These are phyloP conservation scores for Mitosporidium daphniae DNA, from an alignment of 371 early-diverging fungal species.

Conservation along the genomic window DNA sequence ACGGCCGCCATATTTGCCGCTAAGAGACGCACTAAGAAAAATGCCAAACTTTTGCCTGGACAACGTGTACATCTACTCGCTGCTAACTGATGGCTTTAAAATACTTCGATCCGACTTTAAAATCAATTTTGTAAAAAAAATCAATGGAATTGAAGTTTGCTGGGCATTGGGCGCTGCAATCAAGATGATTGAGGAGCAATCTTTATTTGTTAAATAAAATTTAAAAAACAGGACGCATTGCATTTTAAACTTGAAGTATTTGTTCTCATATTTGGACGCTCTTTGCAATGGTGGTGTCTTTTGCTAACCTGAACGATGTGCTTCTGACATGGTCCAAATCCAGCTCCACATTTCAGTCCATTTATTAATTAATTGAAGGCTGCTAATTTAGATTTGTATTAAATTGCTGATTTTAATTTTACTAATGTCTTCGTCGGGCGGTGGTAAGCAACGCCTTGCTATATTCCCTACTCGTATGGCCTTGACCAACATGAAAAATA, in stretches of 20 bases:
- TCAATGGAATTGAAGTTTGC: background rate
- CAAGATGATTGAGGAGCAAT: background rate
- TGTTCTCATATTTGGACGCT: too few relatives aligned
- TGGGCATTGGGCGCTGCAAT: background rate
- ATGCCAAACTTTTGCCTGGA: background rate
- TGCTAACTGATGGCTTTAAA: background rate
- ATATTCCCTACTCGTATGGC: slow-evolving; percentile 25
- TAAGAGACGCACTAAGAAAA: slow-evolving; percentile 1
- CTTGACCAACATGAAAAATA: slow-evolving; percentile 52
- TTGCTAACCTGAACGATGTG: background rate
- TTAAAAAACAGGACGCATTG: too few relatives aligned
- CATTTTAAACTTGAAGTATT: too few relatives aligned
- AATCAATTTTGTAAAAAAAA: background rate
- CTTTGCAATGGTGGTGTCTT: too few relatives aligned
- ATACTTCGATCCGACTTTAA: background rate
- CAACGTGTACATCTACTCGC: background rate
- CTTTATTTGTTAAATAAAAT: slow-evolving; percentile 1
- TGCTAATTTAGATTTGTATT: background rate
- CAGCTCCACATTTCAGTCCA: background rate
- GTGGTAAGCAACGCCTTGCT: slow-evolving; percentile 6
- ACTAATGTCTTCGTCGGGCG: background rate
- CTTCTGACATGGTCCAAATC: background rate
- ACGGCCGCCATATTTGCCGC: too few relatives aligned
- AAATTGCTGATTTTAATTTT: background rate
- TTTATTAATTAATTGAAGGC: background rate